Evolutionary conservation across 495 filamentous ascomycete species (phyloP).

Genomic region (Trichocladium antarcticum): DNA sequence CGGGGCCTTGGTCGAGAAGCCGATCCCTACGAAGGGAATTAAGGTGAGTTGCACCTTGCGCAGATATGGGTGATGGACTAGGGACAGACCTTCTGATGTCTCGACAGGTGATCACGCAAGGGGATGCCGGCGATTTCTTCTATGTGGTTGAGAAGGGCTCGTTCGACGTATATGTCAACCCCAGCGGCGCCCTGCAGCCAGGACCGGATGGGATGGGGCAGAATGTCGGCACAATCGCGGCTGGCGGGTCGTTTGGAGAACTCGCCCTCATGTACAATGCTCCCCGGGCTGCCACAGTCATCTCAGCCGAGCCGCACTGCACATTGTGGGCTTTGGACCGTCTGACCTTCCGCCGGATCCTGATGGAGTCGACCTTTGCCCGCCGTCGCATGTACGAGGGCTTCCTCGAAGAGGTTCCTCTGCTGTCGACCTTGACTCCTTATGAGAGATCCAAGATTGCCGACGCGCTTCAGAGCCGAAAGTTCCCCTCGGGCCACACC

Average conservation of each 20-base stretch:
- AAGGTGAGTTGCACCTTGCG: conserved; percentile 44
- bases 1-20: conserved; percentile 86
- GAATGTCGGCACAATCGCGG: conserved; percentile 69
- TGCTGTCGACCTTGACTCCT: conserved; percentile 70
- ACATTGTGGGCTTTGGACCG: conserved; percentile 92
- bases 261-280: conserved; percentile 98
- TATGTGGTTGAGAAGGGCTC: conserved; percentile 87
- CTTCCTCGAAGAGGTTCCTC: conserved; percentile 91
- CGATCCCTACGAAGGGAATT: conserved; percentile 87
- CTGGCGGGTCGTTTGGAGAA: conserved; percentile 95
- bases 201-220: conserved; percentile 76
- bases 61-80: background rate
- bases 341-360: conserved; percentile 90
- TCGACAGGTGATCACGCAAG: conserved; percentile 74
- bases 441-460: conserved; percentile 97
- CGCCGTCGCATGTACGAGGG: conserved; percentile 92
- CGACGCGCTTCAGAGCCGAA: conserved; percentile 84
- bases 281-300: conserved; percentile 89
- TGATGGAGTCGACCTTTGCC: conserved; percentile 97
- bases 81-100: background rate
- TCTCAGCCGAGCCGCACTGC: conserved; percentile 65
- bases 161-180: conserved; percentile 88
- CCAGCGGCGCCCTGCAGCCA: conserved; percentile 63
- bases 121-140: conserved; percentile 93
- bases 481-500: conserved; percentile 62